Percentiles rank a stretch among this genome's conserved stretches.
Conservation (phyloP, 768 basidiomycete genomes). For the Artomyces pyxidatus region DNA sequence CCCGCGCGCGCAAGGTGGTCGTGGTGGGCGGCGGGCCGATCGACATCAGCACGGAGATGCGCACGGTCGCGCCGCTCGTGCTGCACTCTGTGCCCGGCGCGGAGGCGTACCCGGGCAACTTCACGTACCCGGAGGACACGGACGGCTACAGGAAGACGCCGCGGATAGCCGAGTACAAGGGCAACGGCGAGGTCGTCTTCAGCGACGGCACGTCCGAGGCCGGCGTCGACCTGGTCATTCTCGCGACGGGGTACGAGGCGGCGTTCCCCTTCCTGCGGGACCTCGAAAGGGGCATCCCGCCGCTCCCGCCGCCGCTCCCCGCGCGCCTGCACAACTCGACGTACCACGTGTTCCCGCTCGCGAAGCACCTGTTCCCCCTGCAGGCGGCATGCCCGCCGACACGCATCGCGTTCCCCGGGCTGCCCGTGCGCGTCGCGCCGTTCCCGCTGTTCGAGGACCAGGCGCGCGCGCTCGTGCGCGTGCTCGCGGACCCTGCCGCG, state of each 20-base stretch:
- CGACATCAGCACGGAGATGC: conserved; percentile 60
- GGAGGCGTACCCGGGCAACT: conserved; percentile 24
- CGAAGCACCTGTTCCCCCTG: conserved; percentile 62
- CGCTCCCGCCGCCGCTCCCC: conserved; percentile 42
- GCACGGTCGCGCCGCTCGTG: conserved; percentile 33
- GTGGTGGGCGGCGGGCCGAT: conserved; percentile 44
- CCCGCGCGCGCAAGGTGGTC: conserved; percentile 28
- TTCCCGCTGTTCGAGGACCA: conserved; percentile 78
- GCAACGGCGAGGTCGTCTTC: conserved; percentile 42
- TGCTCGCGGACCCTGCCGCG: conserved; percentile 42
- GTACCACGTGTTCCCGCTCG: conserved; percentile 62
- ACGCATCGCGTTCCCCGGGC: conserved; percentile 59
- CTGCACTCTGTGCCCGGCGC: conserved; percentile 44
- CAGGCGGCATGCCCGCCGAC: conserved; percentile 34
- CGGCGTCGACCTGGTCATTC: conserved; percentile 52
- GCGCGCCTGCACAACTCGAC: conserved; percentile 53
- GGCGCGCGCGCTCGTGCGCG: conserved; percentile 50
- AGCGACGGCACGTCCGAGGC: conserved; percentile 49
- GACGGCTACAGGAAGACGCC: conserved; percentile 22
- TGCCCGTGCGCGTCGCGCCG: conserved; percentile 52
- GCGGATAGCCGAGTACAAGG: conserved; percentile 33
- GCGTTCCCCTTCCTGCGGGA: conserved; percentile 56
- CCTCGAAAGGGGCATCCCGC: conserved; percentile 29
- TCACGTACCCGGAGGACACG: conserved; percentile 13
- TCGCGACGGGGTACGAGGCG: conserved; percentile 71